These are phyloP conservation scores for Leccinum subgranulosum DNA, from an alignment of 768 basidiomycete species.

Conservation along the genomic window DNA sequence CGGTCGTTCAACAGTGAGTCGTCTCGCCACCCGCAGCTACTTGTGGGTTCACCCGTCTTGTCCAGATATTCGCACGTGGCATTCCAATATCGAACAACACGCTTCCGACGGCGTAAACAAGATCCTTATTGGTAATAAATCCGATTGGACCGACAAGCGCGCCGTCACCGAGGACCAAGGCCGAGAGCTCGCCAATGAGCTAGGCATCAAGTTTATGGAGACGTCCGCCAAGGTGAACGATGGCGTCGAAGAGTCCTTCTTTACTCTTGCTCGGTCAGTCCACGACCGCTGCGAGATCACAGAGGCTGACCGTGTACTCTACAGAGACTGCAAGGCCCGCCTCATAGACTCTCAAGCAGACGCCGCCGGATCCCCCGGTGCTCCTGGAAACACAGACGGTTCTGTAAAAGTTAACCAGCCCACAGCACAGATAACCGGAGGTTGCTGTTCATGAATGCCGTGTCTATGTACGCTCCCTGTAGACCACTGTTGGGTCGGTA, in stretches of 20 bases:
- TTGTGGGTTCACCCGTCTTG: background rate
- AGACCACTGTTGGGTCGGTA: background rate
- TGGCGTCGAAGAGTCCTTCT: slow-evolving; percentile 98
- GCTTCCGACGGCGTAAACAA: slow-evolving; percentile 99
- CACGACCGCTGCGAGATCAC: background rate
- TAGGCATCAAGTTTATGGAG: slow-evolving; percentile 97
- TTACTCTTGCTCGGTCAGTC: slow-evolving; percentile 87
- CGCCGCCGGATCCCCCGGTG: slow-evolving; percentile 37
- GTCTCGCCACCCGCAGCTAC: slow-evolving; percentile 12
- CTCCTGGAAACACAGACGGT: slow-evolving; percentile 44
- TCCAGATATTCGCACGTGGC: slow-evolving; percentile 97
- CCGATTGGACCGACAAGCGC: slow-evolving; percentile 96
- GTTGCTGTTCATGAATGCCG: slow-evolving; percentile 50
- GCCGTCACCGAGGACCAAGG: slow-evolving; percentile 91
- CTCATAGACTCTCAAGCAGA: slow-evolving; percentile 93
- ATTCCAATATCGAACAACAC: slow-evolving; percentile 96
- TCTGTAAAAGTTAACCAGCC: slow-evolving; percentile 69
- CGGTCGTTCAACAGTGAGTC: slow-evolving; percentile 91
- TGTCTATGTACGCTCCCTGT: slow-evolving; percentile 6
- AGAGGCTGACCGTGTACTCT: background rate
- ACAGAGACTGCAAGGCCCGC: slow-evolving; percentile 94
- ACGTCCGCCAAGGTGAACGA: slow-evolving; percentile 97
- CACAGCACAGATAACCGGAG: slow-evolving; percentile 37
- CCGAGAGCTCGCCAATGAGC: slow-evolving; percentile 85
- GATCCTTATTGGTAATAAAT: slow-evolving; percentile 98